phyloP scores from a whole-genome alignment of 2,329 filamentous ascomycete genomes.

The Fusarium illudens region DNA sequence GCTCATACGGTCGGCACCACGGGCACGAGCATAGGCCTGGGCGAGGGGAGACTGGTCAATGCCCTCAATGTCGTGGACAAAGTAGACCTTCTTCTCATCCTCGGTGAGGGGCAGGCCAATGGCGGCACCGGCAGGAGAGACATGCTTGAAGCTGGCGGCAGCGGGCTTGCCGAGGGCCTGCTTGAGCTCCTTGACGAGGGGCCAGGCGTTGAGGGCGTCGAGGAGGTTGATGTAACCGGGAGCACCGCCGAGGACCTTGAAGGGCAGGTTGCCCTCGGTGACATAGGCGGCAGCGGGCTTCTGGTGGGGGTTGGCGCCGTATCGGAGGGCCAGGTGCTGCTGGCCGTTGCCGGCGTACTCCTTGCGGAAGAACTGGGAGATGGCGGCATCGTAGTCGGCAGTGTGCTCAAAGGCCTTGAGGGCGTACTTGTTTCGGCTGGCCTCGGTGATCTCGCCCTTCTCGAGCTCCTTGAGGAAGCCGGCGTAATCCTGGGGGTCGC shows the following conservation, averaged over 20 bases:
- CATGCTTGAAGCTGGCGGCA: constrained; percentile 98
- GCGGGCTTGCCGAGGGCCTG: constrained; percentile 86
- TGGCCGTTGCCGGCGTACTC: constrained; percentile 88
- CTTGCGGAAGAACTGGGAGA: constrained; percentile 97
- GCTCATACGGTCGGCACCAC: constrained; percentile 97
- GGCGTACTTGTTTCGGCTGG: constrained; percentile 86
- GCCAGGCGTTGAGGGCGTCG: constrained; percentile 96
- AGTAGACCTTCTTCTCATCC: constrained; percentile 96
- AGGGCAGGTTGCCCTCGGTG: constrained; percentile 79
- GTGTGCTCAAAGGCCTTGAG: constrained; percentile 99
- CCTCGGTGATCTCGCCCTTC: constrained; percentile 84
- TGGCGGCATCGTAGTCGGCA: constrained; percentile 93
- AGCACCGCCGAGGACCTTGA: constrained; percentile 89
- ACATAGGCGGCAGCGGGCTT: constrained; percentile 92
- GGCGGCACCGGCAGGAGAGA: constrained; percentile 94
- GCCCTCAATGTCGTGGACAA: constrained; percentile 93
- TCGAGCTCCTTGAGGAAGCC: constrained; percentile 93
- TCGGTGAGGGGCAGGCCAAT: constrained; percentile 88
- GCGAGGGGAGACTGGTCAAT: constrained; percentile 87
- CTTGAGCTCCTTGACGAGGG: constrained; percentile 95
- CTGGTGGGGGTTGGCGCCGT: constrained; percentile 97
- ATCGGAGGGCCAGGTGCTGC: constrained; percentile 86
- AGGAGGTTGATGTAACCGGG: constrained; percentile 98
- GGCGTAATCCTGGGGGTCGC: constrained; percentile 91
- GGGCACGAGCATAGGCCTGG: constrained; percentile 93